Evolutionary conservation across 768 basidiomycete species (phyloP), one percentile per base, ranked within the genome.

Genomic region (Suillus luteus): DNA sequence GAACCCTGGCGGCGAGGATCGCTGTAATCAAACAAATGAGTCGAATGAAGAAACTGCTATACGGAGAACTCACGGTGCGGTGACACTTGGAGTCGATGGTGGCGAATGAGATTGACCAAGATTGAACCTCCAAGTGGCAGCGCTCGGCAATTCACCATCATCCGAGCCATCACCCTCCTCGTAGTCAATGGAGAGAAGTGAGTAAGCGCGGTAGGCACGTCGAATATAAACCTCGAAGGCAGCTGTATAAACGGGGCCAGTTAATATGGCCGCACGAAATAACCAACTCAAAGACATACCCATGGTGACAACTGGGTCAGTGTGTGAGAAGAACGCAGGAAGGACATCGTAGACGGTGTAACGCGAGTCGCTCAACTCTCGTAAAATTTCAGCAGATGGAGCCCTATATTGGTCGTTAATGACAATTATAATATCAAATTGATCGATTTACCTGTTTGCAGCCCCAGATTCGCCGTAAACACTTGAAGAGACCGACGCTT

Each of bases 281-380:
- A 15, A 38, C 19, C 31, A 65, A 58, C 3, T 65, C 22, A n/a
- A 59, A 27, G 46, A 75, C 87, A 61, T 64, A 92, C 93, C 91
- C 48, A 98, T 84, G 12, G 87, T 85, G 67, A 99, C 87, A 83
- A 90, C 89, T 43, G 89, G 83, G 69, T 99, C 95, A 19, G 82
- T 73, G 72, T 96, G 92, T 64, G 85, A 87, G 86, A 99, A 99
- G 83, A 99, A 99, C 7, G 93, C 85, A 4, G 96, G 95, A 55
- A 99, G 85, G 8, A 99, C 97, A 73, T 99, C 97, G 76, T 90
- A 99, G 17, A 99, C 96, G 15, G 94, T 95, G 78, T 96, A 99
- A 49, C 93, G 86, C 7, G 96, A 98, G 77, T 99, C 97, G 66
- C 91, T 93, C 33, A 99, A 85, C 77, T 99, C 97, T 72, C 88